phyloP scores from a whole-genome alignment of 306 rosid genomes.

The Dryas drummondii region DNA sequence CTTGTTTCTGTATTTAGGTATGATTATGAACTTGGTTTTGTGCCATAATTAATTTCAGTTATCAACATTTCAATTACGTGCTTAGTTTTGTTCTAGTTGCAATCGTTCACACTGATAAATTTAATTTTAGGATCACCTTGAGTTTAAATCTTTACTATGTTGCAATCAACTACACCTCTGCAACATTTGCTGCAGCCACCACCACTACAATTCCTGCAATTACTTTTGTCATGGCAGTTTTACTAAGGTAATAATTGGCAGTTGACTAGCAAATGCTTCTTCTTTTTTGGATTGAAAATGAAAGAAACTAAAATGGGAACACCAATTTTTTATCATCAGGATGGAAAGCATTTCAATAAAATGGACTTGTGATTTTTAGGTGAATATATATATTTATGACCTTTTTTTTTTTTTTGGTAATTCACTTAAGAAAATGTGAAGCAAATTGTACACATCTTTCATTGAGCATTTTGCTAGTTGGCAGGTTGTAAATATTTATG shows the following conservation, averaged over 20 bases:
- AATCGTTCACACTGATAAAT: neutral
- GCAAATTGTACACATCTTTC: too few species aligned
- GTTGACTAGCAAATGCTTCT: too few species aligned
- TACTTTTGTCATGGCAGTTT: constrained; percentile 67
- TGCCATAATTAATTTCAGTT: neutral
- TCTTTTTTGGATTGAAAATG: neutral
- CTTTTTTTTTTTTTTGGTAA: too few species aligned
- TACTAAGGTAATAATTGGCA: constrained; percentile 46
- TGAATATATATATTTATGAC: too few species aligned
- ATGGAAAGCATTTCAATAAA: constrained; percentile 61
- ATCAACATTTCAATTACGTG: neutral
- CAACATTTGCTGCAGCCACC: constrained; percentile 90
- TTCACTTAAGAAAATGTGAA: too few species aligned
- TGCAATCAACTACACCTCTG: constrained; percentile 73
- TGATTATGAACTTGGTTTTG: constrained; percentile 21
- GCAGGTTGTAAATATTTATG: too few species aligned
- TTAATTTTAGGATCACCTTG: constrained; percentile 56
- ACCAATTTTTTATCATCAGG: constrained; percentile 36
- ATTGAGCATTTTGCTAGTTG: too few species aligned
- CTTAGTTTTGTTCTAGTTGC: neutral
- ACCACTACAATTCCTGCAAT: constrained; percentile 79
- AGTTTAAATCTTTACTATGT: constrained; percentile 79
- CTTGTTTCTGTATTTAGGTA: constrained; percentile 77
- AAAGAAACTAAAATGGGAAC: neutral
- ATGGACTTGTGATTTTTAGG: neutral